These are phyloP conservation scores for Blastocystis sp. DNA, from an alignment of 352 stramenopile species.

Conservation along the genomic window DNA sequence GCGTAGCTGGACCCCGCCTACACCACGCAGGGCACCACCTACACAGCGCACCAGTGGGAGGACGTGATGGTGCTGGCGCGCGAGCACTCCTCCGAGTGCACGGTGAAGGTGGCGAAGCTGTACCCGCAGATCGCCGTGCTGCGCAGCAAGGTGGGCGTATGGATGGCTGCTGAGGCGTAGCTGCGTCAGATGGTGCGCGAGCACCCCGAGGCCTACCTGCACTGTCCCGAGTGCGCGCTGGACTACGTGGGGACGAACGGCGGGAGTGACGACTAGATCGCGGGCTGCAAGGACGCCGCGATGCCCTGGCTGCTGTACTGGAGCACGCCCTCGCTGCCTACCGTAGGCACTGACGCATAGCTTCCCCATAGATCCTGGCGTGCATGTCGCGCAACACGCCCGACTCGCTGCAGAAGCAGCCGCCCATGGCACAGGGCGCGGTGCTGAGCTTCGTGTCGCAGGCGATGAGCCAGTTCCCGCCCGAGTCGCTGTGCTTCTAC, in stretches of 20 bases:
- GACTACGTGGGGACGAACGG: background rate
- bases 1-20: background rate
- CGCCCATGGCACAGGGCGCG: constrained; percentile 22
- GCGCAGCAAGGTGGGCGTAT: background rate
- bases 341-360: background rate
- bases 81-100: constrained; percentile 42
- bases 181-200: constrained; percentile 3
- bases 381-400: constrained; percentile 50
- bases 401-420: background rate
- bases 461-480: constrained; percentile 27
- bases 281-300: background rate
- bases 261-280: background rate
- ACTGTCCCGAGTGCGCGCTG: constrained; percentile 16
- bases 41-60: constrained; percentile 46
- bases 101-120: background rate
- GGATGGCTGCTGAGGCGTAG: background rate
- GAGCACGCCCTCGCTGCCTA: constrained; percentile 10
- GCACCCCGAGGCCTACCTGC: constrained; percentile 34
- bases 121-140: constrained; percentile 37
- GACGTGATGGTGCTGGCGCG: constrained; percentile 45
- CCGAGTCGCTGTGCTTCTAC: constrained; percentile 61
- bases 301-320: constrained; percentile 60
- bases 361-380: constrained; percentile 13
- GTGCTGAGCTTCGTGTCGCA: constrained; percentile 42
- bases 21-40: constrained; percentile 28